Base-by-base conservation (phyloP, 495 filamentous ascomycete genomes). In the Penicillium taxi region DNA sequence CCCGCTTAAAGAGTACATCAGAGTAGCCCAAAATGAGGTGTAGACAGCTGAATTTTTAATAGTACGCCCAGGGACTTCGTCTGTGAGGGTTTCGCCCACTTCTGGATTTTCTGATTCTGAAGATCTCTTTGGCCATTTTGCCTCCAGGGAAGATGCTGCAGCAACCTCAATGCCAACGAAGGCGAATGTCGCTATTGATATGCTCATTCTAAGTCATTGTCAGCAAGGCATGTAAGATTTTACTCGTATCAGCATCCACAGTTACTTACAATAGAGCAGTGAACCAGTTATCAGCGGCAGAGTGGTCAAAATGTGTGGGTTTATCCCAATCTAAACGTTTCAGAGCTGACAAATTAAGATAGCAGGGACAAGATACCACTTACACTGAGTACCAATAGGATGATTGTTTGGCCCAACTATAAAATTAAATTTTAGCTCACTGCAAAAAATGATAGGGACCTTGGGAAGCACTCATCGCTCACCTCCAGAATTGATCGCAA, bases 131-230 rank as follows among this genome's bases (percentile, higher is more conserved):
- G 36, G 35, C 33, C 17, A 35, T 28, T 36, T 32, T 9, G 66
- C 67, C 56, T 74, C 70, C 16, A 72, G 59, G 2, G 68, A 69
- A 9, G 66, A 64, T 1, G 67, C 59, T 0, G 65, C 56, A 6
- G 65, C 42, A 16, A 66, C 53, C 32, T 74, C 70, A 15, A 72
- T 53, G 0, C 69, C 66, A 21, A 67, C 49, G 40, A 59, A 74
- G 26, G 60, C 52, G 25, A 68, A 72, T 2, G 56, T 54, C 24
- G 63, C 61, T 2, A 65, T 52, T 0, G 67, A 66, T n/a, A 72
- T 57, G 2, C 58, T 51, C 28, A 63, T 58, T 24, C 65, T 63
- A 46, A 3, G 6, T 5, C 3, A 6, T 26, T 56, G 38, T 32
- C 15, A 27, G 17, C 15, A 14, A 16, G 20, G 25, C 19, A 17